Percentiles rank a stretch among this genome's conserved stretches.
Evolutionary conservation across 2,329 filamentous ascomycete genomes (phyloP).

Genomic region (Westerdykella ornata): DNA sequence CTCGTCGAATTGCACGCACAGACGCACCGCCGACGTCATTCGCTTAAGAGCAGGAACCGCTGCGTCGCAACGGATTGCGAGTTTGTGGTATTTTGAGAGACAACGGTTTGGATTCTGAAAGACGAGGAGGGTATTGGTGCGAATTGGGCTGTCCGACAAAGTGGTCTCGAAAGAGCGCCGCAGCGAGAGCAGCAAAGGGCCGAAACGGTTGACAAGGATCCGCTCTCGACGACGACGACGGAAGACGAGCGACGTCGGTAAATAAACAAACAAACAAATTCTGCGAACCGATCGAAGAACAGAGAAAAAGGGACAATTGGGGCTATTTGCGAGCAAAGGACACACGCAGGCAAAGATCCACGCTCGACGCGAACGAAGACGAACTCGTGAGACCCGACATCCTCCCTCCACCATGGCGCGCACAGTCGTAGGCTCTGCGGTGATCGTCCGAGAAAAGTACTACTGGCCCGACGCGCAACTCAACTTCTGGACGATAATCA

Average conservation of each 20-base stretch:
- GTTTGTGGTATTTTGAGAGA: background rate
- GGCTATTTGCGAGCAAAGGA: background rate
- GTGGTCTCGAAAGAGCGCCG: too few relatives aligned
- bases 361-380: too few relatives aligned
- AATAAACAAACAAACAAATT: background rate
- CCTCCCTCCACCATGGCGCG: conserved; percentile 29
- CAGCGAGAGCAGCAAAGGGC: too few relatives aligned
- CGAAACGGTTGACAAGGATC: too few relatives aligned
- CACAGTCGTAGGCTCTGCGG: conserved; percentile 34
- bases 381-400: too few relatives aligned
- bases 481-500: conserved; percentile 59
- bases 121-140: background rate
- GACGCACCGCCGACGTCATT: background rate
- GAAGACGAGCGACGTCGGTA: background rate
- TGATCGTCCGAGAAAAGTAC: conserved; percentile 48
- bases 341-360: background rate
- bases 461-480: conserved; percentile 60
- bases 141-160: too few relatives aligned
- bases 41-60: background rate
- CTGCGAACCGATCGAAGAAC: background rate
- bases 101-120: background rate
- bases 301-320: background rate
- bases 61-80: background rate
- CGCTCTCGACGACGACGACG: too few relatives aligned
- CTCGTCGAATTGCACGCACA: too few relatives aligned